Base-by-base conservation (phyloP, 2,329 filamentous ascomycete genomes). In the Shiraia bambusicola region DNA sequence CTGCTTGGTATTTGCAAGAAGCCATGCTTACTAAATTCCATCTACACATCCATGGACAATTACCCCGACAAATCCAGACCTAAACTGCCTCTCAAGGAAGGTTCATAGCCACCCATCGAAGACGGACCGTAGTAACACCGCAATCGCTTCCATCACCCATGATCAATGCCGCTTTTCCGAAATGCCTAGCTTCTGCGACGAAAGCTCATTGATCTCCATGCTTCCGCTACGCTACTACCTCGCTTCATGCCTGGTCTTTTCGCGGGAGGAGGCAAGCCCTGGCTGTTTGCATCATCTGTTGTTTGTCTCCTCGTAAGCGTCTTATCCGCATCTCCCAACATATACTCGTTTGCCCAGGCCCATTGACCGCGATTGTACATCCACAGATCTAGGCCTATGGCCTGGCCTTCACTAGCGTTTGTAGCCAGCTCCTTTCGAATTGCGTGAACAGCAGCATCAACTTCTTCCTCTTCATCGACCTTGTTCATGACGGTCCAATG, bases 401-500 rank as follows among this genome's bases (percentile, higher is more conserved):
- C 72, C 15, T 44, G 52, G 0, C 72, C 71, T 24, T 56, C 53
- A 37, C 63, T 58, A 3, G 55, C 55, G 19, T 65, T 52, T 27
- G 59, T 53, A 11, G 53, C 58, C 54, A 72, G 9, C 12, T 55
- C 58, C 22, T 51, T 43, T 25, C 58, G 45, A 14, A 72, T 52
- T 12, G 69, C 64, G 7, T 61, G 56, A 37, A 70, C 66, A n/a
- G 70, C 66, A 13, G 57, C 52, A 15, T 58, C 43, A 0, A 73
- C 68, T 31, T 63, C 64, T 11, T 53, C 49, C 38, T 69, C 64
- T n/a, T 72, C 68, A 28, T 70, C 65, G 3, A 72, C 71, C 47
- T 74, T 74, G 42, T 74, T 74, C 72, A 73, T 73, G 12, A 74
- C 63, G 9, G 72, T 75, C 61, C 72, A 75, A 37, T 74, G 72